Conservation (phyloP, 2,329 filamentous ascomycete genomes). For the Aspergillus ibericus region DNA sequence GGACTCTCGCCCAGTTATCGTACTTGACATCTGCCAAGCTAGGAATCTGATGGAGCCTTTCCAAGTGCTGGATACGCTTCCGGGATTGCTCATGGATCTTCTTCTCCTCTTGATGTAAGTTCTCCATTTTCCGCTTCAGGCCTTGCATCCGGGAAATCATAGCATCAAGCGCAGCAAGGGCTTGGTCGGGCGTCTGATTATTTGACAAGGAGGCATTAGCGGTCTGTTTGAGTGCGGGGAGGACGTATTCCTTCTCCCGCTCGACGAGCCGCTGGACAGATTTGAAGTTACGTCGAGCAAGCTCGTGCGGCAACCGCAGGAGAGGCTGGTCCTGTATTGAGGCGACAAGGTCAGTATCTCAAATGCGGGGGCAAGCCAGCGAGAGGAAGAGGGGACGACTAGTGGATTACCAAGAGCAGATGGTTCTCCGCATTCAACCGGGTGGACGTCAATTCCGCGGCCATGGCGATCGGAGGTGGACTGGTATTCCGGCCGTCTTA, state of each 20-base stretch:
- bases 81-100: constrained; percentile 72
- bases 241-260: constrained; percentile 48
- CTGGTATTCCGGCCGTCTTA: background rate
- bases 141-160: constrained; percentile 84
- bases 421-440: constrained; percentile 53
- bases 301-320: constrained; percentile 86
- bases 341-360: constrained; percentile 3
- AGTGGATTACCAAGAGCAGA: constrained; percentile 45
- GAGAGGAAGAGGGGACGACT: constrained; percentile 8
- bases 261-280: constrained; percentile 57
- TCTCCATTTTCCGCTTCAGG: constrained; percentile 81
- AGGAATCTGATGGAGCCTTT: constrained; percentile 75
- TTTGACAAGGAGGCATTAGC: constrained; percentile 65
- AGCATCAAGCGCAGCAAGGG: constrained; percentile 76
- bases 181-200: constrained; percentile 63
- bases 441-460: constrained; percentile 47
- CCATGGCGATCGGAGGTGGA: constrained; percentile 28
- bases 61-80: constrained; percentile 76
- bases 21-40: constrained; percentile 90
- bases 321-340: constrained; percentile 79
- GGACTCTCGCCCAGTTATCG: constrained; percentile 79
- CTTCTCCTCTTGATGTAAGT: constrained; percentile 75
- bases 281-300: constrained; percentile 92
- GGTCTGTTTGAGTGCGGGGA: constrained; percentile 51
- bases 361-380: background rate